Conservation (phyloP, 179 eudicot genomes). For the Beta lomatogona region DNA sequence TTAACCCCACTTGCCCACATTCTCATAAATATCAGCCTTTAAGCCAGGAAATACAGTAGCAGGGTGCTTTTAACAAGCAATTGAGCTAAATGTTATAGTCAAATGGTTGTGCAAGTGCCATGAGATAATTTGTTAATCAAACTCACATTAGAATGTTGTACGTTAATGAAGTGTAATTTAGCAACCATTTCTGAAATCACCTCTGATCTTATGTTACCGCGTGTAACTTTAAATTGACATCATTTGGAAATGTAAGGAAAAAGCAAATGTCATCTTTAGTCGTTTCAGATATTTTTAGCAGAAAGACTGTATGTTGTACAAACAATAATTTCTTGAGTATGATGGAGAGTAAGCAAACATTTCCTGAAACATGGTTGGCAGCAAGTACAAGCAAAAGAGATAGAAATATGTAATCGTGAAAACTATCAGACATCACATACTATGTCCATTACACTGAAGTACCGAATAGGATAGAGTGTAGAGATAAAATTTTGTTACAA, state of each 20-base stretch:
- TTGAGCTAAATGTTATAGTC: constrained; percentile 15
- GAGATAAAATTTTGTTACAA: background rate
- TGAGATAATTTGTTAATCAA: background rate
- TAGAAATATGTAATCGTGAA: too few relatives aligned
- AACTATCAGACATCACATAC: background rate
- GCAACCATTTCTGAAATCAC: background rate
- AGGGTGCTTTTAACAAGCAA: background rate
- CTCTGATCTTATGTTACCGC: constrained; percentile 29
- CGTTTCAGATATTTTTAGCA: background rate
- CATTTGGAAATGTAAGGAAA: constrained; percentile 31
- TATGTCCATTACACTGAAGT: background rate
- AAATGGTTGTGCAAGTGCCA: constrained; percentile 5
- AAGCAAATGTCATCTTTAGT: background rate
- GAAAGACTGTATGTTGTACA: background rate
- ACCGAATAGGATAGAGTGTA: background rate
- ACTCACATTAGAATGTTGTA: too few relatives aligned
- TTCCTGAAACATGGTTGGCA: background rate
- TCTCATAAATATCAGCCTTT: background rate
- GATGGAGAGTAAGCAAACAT: background rate
- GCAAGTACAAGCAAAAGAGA: background rate
- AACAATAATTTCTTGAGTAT: constrained; percentile 15
- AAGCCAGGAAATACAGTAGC: background rate
- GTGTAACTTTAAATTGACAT: constrained; percentile 24
- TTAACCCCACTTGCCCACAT: background rate
- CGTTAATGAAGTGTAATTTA: constrained; percentile 24